Conservation (phyloP, 1,284 basidiomycete genomes). For the Leucoagaricus sp. region DNA sequence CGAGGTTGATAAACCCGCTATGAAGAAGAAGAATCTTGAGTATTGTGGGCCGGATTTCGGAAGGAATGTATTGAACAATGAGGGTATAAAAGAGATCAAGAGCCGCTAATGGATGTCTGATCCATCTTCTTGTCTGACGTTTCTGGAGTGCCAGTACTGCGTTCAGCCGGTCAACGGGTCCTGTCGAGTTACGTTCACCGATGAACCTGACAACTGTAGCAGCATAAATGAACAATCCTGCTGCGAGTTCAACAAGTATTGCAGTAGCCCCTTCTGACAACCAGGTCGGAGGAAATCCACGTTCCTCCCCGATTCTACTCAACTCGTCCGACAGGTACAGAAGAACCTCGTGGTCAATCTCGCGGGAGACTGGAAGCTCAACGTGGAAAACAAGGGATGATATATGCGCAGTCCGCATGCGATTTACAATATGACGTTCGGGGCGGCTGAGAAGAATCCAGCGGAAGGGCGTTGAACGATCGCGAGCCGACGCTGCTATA, state of each 20-base stretch:
- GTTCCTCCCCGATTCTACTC: neutral
- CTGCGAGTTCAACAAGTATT: neutral
- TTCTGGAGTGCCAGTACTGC: neutral
- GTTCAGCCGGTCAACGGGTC: neutral
- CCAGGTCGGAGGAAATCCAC: neutral
- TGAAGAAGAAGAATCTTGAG: neutral
- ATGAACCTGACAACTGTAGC: neutral
- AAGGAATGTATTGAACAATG: neutral
- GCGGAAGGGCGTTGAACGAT: neutral
- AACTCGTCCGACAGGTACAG: neutral
- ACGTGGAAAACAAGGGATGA: neutral
- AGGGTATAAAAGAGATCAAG: neutral
- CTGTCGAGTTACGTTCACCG: neutral
- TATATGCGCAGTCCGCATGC: neutral
- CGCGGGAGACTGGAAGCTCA: neutral
- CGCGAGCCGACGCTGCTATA: neutral
- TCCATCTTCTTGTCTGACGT: neutral
- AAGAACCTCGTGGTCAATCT: neutral
- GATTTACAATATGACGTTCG: neutral
- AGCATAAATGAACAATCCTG: neutral
- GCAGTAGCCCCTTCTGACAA: neutral
- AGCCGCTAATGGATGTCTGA: neutral
- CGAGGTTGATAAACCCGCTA: too few species aligned
- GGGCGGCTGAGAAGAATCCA: conserved; percentile 2
- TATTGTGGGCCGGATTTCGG: neutral